Conservation (phyloP, 2,329 filamentous ascomycete species). For the Ambrosiella beaveri region DNA sequence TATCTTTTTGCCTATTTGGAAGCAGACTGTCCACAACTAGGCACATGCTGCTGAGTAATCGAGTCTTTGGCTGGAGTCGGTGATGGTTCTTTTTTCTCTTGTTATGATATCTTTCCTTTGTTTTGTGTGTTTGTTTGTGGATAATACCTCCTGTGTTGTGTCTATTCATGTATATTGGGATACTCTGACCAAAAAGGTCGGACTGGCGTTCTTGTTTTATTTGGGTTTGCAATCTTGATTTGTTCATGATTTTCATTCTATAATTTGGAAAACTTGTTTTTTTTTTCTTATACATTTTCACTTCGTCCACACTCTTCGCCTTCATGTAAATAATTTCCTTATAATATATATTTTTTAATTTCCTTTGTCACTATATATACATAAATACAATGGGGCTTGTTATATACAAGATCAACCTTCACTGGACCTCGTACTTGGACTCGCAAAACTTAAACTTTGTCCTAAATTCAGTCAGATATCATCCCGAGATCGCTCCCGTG, state of each 20-base stretch:
- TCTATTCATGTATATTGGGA: neutral
- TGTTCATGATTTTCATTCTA: neutral
- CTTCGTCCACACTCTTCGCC: slow-evolving; percentile 1
- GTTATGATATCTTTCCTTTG: neutral
- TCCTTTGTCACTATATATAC: neutral
- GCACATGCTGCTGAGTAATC: neutral
- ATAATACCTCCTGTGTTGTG: neutral
- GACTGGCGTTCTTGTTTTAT: slow-evolving; percentile 2
- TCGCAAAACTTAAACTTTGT: too few species aligned
- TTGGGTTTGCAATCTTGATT: neutral
- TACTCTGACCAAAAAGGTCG: neutral
- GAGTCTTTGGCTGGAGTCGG: neutral
- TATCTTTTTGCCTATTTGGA: slow-evolving; percentile 28
- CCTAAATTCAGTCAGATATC: too few species aligned
- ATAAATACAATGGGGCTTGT: neutral
- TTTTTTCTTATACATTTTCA: neutral
- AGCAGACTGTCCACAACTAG: slow-evolving; percentile 17
- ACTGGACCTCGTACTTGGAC: too few species aligned
- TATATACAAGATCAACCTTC: neutral
- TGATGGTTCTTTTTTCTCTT: neutral
- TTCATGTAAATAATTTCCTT: slow-evolving; percentile 10
- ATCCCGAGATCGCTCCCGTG: too few species aligned
- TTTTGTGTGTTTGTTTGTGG: neutral
- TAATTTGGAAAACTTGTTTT: neutral
- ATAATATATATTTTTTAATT: slow-evolving; percentile 2